These are phyloP conservation scores for Cladorrhinum sp. DNA, from an alignment of 2,329 filamentous ascomycete species.

Conservation along the genomic window DNA sequence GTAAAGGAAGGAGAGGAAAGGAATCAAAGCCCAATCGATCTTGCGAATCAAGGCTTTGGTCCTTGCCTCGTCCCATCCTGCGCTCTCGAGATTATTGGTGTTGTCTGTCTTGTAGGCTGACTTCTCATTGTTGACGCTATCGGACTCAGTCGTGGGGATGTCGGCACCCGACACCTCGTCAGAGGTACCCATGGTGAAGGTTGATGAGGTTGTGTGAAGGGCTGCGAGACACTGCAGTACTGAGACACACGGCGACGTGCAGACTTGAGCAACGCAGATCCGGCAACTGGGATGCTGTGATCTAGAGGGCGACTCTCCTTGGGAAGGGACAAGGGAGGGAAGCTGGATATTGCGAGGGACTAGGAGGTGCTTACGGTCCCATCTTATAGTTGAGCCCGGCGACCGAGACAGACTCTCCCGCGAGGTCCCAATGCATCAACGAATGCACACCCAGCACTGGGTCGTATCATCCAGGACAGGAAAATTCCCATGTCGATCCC, in stretches of 20 bases:
- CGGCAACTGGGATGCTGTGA: not conserved
- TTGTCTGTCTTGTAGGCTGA: slow-evolving; percentile 10
- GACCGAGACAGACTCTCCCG: slow-evolving; percentile 4
- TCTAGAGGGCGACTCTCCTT: not conserved
- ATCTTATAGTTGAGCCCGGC: slow-evolving; percentile 7
- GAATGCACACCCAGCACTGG: slow-evolving; percentile 4
- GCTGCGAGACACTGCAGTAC: slow-evolving; percentile 1
- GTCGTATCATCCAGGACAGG: slow-evolving; percentile 13
- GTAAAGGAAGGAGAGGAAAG: slow-evolving; percentile 53
- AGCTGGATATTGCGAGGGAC: not conserved
- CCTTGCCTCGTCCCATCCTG: slow-evolving; percentile 34
- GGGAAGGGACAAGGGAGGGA: not conserved
- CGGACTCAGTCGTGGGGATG: slow-evolving; percentile 25
- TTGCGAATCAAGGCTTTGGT: slow-evolving; percentile 48
- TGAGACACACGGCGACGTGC: slow-evolving; percentile 8
- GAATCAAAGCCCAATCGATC: slow-evolving; percentile 50
- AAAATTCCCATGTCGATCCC: slow-evolving; percentile 22
- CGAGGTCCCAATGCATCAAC: not conserved
- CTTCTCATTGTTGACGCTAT: slow-evolving; percentile 28
- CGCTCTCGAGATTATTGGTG: slow-evolving; percentile 24
- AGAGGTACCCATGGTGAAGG: slow-evolving; percentile 20
- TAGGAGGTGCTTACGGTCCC: not conserved
- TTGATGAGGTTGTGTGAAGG: not conserved
- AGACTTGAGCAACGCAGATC: slow-evolving; percentile 5
- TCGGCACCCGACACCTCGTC: slow-evolving; percentile 23